Percentiles rank a stretch among this genome's conserved stretches.
These are phyloP conservation scores for Striga asiatica DNA, from an alignment of 257 asterid genomes.

Conservation along the genomic window DNA sequence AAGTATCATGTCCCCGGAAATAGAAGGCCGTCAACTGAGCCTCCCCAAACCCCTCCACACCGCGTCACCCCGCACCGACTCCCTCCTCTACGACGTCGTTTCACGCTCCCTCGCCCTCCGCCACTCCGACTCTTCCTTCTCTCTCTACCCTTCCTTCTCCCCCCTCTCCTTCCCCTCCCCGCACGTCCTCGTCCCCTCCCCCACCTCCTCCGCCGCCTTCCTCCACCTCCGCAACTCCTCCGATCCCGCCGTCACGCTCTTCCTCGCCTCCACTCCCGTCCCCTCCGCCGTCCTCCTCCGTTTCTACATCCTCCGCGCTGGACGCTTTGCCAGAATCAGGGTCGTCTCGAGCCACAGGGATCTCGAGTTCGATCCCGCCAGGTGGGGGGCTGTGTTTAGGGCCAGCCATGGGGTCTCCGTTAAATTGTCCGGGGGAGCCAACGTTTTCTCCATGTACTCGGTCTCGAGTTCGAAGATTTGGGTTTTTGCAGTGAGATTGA, in stretches of 20 bases:
- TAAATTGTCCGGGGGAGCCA: conserved; percentile 48
- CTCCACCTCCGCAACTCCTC: conserved; percentile 26
- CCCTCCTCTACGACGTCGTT: conserved; percentile 42
- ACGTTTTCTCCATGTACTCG: conserved; percentile 55
- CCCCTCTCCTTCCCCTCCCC: conserved; percentile 26
- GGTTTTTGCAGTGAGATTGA: conserved; percentile 52
- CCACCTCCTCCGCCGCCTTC: conserved; percentile 46
- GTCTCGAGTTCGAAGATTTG: conserved; percentile 56
- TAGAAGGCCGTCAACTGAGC: conserved; percentile 45
- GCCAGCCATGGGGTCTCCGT: conserved; percentile 64
- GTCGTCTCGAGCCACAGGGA: conserved; percentile 48
- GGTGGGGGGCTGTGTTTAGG: conserved; percentile 39
- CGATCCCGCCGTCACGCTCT: conserved; percentile 23
- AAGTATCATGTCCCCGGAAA: conserved; percentile 18
- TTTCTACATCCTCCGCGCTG: conserved; percentile 32
- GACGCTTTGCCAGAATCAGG: conserved; percentile 27
- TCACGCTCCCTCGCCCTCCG: conserved; percentile 54
- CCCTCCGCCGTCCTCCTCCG: conserved; percentile 44
- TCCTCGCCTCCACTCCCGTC: conserved; percentile 44
- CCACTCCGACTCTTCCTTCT: conserved; percentile 64
- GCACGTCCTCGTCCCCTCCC: conserved; percentile 27
- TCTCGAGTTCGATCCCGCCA: conserved; percentile 33
- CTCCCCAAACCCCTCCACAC: conserved; percentile 39
- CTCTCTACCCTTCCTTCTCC: conserved; percentile 46
- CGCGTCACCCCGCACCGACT: conserved; percentile 32